Evolutionary conservation across 495 filamentous ascomycete species (phyloP).

Genomic region (Podospora sp.): DNA sequence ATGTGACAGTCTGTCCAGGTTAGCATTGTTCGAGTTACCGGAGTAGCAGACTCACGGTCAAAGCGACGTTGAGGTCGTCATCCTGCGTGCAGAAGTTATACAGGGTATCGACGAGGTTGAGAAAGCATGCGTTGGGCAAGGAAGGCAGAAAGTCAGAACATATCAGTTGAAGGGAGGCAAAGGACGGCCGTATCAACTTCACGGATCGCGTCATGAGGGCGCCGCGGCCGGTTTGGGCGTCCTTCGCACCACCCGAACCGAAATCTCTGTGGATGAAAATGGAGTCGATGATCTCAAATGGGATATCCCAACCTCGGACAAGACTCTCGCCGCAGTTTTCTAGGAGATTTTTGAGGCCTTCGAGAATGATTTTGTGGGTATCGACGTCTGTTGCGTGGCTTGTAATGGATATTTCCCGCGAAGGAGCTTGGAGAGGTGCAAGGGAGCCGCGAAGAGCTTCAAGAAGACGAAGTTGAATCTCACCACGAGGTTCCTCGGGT

Average conservation of each 20-base stretch:
- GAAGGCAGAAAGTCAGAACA: constrained; percentile 89
- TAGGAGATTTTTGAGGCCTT: constrained; percentile 77
- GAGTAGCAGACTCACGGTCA: constrained; percentile 62
- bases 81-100: constrained; percentile 83
- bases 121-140: constrained; percentile 75
- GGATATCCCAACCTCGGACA: constrained; percentile 76
- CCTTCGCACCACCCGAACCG: constrained; percentile 27
- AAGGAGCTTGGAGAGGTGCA: constrained; percentile 43
- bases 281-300: constrained; percentile 82
- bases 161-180: constrained; percentile 85
- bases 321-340: constrained; percentile 89
- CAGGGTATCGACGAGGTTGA: constrained; percentile 84
- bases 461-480: constrained; percentile 71
- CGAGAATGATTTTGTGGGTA: constrained; percentile 79
- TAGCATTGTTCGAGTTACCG: constrained; percentile 18
- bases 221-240: constrained; percentile 24
- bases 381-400: constrained; percentile 67
- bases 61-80: constrained; percentile 91
- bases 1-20: constrained; percentile 71
- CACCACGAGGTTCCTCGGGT: constrained; percentile 53
- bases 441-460: constrained; percentile 65
- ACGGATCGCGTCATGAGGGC: constrained; percentile 61
- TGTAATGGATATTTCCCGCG: constrained; percentile 53
- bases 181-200: constrained; percentile 78
- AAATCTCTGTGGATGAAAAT: constrained; percentile 63